Percentiles rank a stretch among this genome's conserved stretches.
Conservation (phyloP, 2,329 filamentous ascomycete species). For the Neopestalotiopsis rosae region DNA sequence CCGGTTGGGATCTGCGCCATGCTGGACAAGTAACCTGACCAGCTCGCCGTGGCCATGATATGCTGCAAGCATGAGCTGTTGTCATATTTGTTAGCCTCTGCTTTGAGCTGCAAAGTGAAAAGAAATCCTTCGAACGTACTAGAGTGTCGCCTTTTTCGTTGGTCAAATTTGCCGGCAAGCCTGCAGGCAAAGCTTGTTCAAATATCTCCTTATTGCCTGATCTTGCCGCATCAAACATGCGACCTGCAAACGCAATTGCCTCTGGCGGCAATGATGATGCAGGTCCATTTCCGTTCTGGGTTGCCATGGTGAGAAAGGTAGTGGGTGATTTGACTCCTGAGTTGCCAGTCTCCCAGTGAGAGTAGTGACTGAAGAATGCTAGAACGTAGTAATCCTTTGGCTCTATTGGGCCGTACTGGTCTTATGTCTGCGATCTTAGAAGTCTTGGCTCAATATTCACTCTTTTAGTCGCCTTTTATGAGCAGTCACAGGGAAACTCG, state of each 20-base stretch:
- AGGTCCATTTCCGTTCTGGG: conserved; percentile 17
- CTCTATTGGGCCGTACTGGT: no score
- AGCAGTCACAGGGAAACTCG: neutral
- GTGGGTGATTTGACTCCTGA: neutral
- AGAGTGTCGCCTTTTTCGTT: conserved; percentile 78
- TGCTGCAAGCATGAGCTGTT: conserved; percentile 72
- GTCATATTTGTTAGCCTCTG: neutral
- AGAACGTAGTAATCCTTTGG: no score
- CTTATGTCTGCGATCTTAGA: neutral
- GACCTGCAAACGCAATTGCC: conserved; percentile 68
- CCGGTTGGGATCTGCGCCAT: conserved; percentile 70
- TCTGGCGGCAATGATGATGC: conserved; percentile 59
- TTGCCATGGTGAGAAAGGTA: conserved; percentile 25
- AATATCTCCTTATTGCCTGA: conserved; percentile 62
- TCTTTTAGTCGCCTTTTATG: neutral
- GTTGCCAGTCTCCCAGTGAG: neutral
- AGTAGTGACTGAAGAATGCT: neutral
- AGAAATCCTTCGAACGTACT: no score
- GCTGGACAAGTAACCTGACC: conserved; percentile 63
- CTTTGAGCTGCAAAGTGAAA: neutral
- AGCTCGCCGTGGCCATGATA: conserved; percentile 71
- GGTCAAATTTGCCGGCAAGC: conserved; percentile 72
- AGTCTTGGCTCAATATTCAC: neutral
- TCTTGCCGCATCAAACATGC: conserved; percentile 71
- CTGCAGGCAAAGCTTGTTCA: conserved; percentile 66